Base-by-base conservation (phyloP, 345 rosid species). In the Acer saccharum region DNA sequence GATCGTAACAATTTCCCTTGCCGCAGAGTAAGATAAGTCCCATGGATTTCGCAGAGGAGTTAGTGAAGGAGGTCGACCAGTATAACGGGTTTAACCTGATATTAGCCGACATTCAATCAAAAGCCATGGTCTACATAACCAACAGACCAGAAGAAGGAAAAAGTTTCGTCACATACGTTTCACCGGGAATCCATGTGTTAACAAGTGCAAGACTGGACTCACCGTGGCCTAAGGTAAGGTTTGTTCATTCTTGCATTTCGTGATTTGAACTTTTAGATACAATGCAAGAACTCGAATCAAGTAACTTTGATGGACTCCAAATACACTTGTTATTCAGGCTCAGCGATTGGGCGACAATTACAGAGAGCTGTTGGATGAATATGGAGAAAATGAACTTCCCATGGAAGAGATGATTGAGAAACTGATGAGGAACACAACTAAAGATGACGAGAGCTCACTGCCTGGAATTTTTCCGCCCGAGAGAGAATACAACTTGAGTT, bases 181-280 rank as follows among this genome's bases (percentile, higher is more conserved):
- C 93, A 23, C 91, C 98, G 0, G 96, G 95, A 72, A 86, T 92
- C 79, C 98, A 91, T 79, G 92, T 93, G 25, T 73, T 93, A 52
- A 78, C 97, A 69, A 93, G 89, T 79, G 93, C 93, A 69, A 87
- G 84, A 83, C 89, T 93, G 63, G 92, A 95, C 85, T 76, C 94
- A 21, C 94, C 98, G 46, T 92, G 94, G 98, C 93, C 91, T 75
- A 91, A 93, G 92, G 98, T 95, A 73, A 81, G 44, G 21, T 52
- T 16, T 44, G 25, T 54, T 50, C n/a, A 25, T 21, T 1, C 7
- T 73, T 9, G 44, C 23, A 60, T 58, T 14, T 72, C 23, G 3
- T 6, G 57, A 16, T 39, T 52, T 27, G 6, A 16, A 43, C 13
- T 71, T 35, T 11, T 1, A 8, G 18, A 54, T 69, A 18, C 11